Evolutionary conservation across 495 filamentous ascomycete genomes (phyloP).

Genomic region (Neurospora pannonica): DNA sequence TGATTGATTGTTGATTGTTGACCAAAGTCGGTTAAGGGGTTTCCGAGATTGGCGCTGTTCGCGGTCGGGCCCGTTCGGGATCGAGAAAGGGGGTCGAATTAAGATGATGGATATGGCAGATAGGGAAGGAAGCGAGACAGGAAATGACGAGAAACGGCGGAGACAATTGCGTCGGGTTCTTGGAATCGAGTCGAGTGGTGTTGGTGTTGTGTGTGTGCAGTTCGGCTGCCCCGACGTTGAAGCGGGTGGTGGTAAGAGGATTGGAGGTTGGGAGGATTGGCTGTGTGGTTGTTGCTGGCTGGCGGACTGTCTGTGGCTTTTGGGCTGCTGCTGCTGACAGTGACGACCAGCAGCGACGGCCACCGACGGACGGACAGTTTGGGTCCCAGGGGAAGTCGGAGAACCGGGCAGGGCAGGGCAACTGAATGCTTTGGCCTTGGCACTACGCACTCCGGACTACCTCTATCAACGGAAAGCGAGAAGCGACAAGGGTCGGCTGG

Average conservation of each 20-base stretch:
- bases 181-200: background rate
- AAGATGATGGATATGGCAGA: background rate
- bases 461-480: background rate
- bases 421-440: background rate
- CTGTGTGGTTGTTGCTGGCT: background rate
- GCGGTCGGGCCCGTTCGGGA: background rate
- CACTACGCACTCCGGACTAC: background rate
- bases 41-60: background rate
- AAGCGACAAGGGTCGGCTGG: background rate
- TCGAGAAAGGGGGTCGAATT: background rate
- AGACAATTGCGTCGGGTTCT: background rate
- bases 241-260: background rate
- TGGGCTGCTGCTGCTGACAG: background rate
- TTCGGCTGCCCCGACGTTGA: background rate
- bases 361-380: background rate
- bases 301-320: background rate
- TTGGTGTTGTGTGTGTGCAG: background rate
- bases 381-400: background rate
- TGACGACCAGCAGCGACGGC: background rate
- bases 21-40: background rate
- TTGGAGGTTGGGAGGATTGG: background rate
- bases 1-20: background rate
- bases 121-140: background rate
- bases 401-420: background rate
- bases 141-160: background rate